Evolutionary conservation across 1,139 yeast genomes (phyloP).

Genomic region (Hyphopichia pseudoburtonii): DNA sequence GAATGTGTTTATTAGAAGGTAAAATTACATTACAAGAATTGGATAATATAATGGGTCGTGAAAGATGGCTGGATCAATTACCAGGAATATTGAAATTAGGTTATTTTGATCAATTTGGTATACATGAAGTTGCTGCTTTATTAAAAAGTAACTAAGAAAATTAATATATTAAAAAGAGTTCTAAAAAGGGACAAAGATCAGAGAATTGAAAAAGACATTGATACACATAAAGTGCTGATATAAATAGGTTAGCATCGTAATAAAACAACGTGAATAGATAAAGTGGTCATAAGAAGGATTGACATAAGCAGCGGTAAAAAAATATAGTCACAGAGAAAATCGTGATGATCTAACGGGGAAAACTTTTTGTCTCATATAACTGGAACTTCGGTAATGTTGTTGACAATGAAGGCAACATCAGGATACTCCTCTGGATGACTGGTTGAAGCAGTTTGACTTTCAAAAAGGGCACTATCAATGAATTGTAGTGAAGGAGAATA

Average conservation of each 20-base stretch:
- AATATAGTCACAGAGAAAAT: neutral
- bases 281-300: too few relatives aligned
- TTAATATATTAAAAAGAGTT: too few relatives aligned
- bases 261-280: too few relatives aligned
- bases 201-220: neutral
- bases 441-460: constrained; percentile 28
- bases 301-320: too few relatives aligned
- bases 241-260: too few relatives aligned
- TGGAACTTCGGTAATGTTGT: constrained; percentile 22
- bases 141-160: too few relatives aligned
- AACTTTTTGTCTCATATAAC: too few relatives aligned
- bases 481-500: constrained; percentile 32
- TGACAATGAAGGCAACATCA: constrained; percentile 17
- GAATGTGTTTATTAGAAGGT: constrained; percentile 47
- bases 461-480: constrained; percentile 40
- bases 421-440: constrained; percentile 20
- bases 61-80: constrained; percentile 33
- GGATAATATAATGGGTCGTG: constrained; percentile 35
- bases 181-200: too few relatives aligned
- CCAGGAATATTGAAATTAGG: constrained; percentile 27
- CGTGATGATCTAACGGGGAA: too few relatives aligned
- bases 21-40: constrained; percentile 35
- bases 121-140: constrained; percentile 8
- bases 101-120: constrained; percentile 26
- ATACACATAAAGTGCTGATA: too few relatives aligned